Conservation (phyloP, 1,284 basidiomycete genomes). For the Heterobasidion parviporum region DNA sequence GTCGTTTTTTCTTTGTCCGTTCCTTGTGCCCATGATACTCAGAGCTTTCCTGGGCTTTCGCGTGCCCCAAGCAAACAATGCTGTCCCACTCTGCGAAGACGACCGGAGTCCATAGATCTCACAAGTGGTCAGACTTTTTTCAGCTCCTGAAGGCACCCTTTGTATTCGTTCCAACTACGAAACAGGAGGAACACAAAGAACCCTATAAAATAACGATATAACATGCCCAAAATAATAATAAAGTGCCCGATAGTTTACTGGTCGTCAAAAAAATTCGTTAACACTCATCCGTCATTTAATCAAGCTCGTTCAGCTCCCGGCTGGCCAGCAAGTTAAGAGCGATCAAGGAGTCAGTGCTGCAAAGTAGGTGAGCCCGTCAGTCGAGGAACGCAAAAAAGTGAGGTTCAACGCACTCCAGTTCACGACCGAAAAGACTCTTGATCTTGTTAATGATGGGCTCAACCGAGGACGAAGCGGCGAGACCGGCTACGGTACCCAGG, state of each 20-base stretch:
- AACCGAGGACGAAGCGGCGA: not conserved
- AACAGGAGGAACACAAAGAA: not conserved
- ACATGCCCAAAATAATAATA: not conserved
- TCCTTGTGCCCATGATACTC: no score
- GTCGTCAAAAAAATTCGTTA: not conserved
- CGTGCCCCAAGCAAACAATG: no score
- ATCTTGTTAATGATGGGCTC: not conserved
- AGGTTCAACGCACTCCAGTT: not conserved
- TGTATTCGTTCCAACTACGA: not conserved
- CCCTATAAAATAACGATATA: not conserved
- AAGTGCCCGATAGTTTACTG: not conserved
- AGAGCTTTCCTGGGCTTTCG: no score
- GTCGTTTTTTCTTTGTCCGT: no score
- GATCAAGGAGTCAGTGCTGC: not conserved
- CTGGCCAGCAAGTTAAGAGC: not conserved
- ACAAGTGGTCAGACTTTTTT: not conserved
- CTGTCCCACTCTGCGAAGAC: no score
- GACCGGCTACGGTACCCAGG: not conserved
- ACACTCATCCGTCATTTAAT: not conserved
- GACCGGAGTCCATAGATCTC: no score
- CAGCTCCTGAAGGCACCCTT: not conserved
- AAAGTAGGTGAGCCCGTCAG: not conserved
- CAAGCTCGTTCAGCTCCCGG: not conserved
- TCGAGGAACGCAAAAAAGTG: not conserved
- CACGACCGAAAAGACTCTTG: slow-evolving; percentile 1